Conservation (phyloP, 2,329 filamentous ascomycete genomes). For the Pseudocercospora pini-densiflorae region DNA sequence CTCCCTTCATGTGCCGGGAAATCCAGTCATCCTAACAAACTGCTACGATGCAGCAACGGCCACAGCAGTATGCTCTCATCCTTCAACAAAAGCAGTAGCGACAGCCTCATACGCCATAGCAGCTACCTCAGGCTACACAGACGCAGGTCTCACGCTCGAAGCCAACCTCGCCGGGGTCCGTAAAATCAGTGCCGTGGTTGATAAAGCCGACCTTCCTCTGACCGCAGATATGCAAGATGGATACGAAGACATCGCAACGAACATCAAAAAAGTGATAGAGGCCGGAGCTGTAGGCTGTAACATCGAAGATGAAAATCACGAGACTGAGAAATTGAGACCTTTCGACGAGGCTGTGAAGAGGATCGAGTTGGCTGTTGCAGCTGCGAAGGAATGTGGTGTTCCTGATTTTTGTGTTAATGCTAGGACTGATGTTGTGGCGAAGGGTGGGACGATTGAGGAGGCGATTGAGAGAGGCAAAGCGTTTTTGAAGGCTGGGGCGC, state of each 20-base stretch:
- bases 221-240: constrained; percentile 66
- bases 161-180: constrained; percentile 56
- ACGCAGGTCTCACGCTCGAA: constrained; percentile 52
- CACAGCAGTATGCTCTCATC: constrained; percentile 50
- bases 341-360: constrained; percentile 55
- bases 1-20: constrained; percentile 56
- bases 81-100: constrained; percentile 47
- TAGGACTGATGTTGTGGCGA: constrained; percentile 59
- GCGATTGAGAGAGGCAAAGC: constrained; percentile 59
- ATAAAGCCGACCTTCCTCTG: constrained; percentile 52
- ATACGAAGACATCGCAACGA: constrained; percentile 57
- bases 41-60: constrained; percentile 60
- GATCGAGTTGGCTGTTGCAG: constrained; percentile 49
- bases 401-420: constrained; percentile 64
- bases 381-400: constrained; percentile 54
- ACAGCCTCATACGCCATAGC: constrained; percentile 45
- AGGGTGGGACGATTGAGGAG: constrained; percentile 50
- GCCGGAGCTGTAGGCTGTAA: constrained; percentile 63
- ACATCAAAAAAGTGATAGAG: constrained; percentile 52
- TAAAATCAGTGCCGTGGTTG: constrained; percentile 51
- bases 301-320: constrained; percentile 59
- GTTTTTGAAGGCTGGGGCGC: constrained; percentile 63
- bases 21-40: constrained; percentile 60
- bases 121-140: constrained; percentile 38
- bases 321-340: constrained; percentile 42